Conservation (phyloP, 176 grass and related monocot genomes). For the Triticum monococcum region DNA sequence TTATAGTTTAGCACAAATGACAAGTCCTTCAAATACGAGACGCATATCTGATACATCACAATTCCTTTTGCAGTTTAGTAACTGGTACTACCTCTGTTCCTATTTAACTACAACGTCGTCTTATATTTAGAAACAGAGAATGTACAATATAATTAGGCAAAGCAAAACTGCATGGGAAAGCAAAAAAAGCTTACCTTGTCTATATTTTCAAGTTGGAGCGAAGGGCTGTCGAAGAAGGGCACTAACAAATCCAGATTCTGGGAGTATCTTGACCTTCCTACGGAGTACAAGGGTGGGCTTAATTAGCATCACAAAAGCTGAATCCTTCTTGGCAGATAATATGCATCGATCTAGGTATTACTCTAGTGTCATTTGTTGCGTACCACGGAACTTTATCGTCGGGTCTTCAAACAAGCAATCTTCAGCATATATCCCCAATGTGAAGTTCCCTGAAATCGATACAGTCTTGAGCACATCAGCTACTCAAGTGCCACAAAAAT, state of each 20-base stretch:
- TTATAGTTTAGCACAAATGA: background rate
- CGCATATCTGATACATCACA: background rate
- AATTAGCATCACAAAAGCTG: too few species aligned
- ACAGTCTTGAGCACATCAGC: background rate
- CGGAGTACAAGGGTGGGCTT: background rate
- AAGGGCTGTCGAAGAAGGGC: conserved; percentile 79
- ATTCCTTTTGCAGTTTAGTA: background rate
- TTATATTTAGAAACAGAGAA: too few species aligned
- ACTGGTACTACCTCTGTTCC: too few species aligned
- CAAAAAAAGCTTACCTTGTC: conserved; percentile 41
- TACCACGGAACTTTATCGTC: conserved; percentile 82
- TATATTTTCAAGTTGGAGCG: conserved; percentile 65
- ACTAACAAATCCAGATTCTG: conserved; percentile 76
- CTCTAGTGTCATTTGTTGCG: background rate
- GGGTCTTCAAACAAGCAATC: conserved; percentile 92
- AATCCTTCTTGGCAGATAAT: background rate
- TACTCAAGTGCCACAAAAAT: background rate
- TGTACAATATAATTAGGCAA: background rate
- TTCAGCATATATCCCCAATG: conserved; percentile 52
- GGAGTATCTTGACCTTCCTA: conserved; percentile 65
- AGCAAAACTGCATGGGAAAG: background rate
- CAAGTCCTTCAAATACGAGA: background rate
- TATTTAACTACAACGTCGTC: too few species aligned
- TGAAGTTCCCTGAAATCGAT: conserved; percentile 66
- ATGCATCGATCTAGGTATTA: background rate